Conservation (phyloP, 768 basidiomycete species). For the Cubamyces sp. region DNA sequence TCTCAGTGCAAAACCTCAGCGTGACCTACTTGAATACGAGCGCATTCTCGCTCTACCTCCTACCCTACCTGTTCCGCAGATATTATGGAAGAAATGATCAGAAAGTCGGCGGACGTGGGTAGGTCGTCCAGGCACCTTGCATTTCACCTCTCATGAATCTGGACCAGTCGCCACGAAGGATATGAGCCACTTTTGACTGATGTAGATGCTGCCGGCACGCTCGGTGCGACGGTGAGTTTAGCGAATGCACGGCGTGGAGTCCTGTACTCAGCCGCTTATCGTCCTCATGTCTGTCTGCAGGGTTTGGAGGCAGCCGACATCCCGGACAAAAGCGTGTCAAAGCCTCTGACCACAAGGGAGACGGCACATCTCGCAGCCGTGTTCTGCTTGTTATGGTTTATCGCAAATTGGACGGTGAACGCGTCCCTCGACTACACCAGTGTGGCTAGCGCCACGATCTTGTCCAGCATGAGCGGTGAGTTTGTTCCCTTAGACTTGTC, state of each 20-base stretch:
- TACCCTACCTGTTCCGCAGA: constrained; percentile 57
- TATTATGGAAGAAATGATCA: constrained; percentile 26
- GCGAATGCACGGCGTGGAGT: neutral
- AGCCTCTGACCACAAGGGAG: constrained; percentile 62
- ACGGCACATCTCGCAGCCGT: constrained; percentile 77
- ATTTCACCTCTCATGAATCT: constrained; percentile 2
- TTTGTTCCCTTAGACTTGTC: neutral
- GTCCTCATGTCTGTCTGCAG: constrained; percentile 3
- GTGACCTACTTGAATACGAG: constrained; percentile 92
- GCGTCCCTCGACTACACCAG: constrained; percentile 84
- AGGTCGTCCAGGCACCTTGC: constrained; percentile 10
- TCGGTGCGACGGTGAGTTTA: constrained; percentile 22
- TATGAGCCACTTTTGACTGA: constrained; percentile 37
- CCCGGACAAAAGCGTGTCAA: constrained; percentile 23
- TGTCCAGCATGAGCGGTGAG: constrained; percentile 86
- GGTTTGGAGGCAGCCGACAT: constrained; percentile 11
- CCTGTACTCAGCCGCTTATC: constrained; percentile 2
- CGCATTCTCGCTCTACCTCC: constrained; percentile 82
- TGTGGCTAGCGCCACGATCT: constrained; percentile 91
- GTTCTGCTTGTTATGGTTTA: constrained; percentile 92
- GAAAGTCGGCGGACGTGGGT: constrained; percentile 18
- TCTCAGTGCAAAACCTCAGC: constrained; percentile 41
- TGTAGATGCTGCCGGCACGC: constrained; percentile 22
- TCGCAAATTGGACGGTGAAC: constrained; percentile 92
- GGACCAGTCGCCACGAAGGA: constrained; percentile 24